Base-by-base conservation (phyloP, 176 grass and related monocot species). In the Eleusine indica region DNA sequence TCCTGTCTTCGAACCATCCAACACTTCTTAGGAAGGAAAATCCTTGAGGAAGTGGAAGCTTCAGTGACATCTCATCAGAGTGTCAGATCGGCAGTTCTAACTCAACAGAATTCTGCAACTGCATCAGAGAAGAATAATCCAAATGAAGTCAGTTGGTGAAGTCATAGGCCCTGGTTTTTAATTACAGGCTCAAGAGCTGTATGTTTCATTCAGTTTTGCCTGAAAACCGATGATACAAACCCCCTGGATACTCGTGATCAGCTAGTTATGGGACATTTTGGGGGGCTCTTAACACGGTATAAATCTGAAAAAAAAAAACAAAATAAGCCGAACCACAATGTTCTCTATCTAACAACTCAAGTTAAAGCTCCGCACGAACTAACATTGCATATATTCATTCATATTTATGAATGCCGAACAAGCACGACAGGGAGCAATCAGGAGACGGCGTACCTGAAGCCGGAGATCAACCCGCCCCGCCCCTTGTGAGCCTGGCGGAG, bases 1-100 rank as follows among this genome's bases (percentile, higher is more conserved):
- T 95, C 63, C 80, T 87, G 40, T 90, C 93, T 82, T 94, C 91
- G 39, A 93, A 91, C 91, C 79, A 99, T 39, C 91, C 90, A 42
- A 87, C 80, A 75, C 83, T 89, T 78, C 63, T 91, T 47, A 98
- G 83, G 82, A 98, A 91, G 86, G 93, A 95, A 79, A 97, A 46
- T 51, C 94, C 89, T 79, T 92, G 91, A 21, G 84, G 84, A 62
- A 89, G 71, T 81, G 80, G 66, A 72, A 89, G 47, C 77, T 83
- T 92, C 78, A 90, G 66, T 77, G 93, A 94, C 93, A 90, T 94
- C 28, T 89, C 71, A 78, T 53, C 64, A 75, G 64, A 82, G 89
- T 83, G 58, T 60, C 74, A 79, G 56, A 82, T 46, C 11, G 3
- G 38, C 47, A 18, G 75, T 48, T 71, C 74, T 40, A 47, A 90